Evolutionary conservation across 805 yeast species (phyloP).

Genomic region (Candida vaughaniae): DNA sequence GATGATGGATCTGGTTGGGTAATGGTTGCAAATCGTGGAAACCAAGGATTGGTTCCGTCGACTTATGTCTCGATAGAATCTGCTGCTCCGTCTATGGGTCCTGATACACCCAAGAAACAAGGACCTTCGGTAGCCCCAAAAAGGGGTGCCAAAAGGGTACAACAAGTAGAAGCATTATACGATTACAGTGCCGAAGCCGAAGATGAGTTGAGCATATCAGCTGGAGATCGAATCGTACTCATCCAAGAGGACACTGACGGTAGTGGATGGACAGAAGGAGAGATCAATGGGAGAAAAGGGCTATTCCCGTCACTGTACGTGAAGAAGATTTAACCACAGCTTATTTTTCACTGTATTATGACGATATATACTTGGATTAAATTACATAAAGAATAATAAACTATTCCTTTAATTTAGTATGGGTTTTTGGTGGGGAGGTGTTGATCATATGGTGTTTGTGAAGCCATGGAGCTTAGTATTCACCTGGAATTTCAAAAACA

Average conservation of each 20-base stretch:
- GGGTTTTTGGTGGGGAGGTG: constrained; percentile 3
- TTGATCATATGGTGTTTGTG: not conserved
- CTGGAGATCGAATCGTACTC: constrained; percentile 73
- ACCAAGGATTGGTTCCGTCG: constrained; percentile 81
- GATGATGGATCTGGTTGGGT: constrained; percentile 98
- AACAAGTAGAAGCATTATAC: constrained; percentile 67
- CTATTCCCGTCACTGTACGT: constrained; percentile 73
- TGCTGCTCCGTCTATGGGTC: not conserved
- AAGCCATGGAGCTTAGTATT: constrained; percentile 14
- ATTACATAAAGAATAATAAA: constrained; percentile 11
- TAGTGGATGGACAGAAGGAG: constrained; percentile 97
- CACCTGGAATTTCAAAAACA: constrained; percentile 84
- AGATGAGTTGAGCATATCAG: constrained; percentile 70
- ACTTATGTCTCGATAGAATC: constrained; percentile 57
- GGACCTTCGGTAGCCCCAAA: constrained; percentile 84
- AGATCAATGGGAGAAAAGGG: constrained; percentile 40
- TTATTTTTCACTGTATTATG: constrained; percentile 14
- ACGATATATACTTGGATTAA: constrained; percentile 13
- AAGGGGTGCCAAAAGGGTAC: constrained; percentile 64
- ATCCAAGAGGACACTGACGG: constrained; percentile 57
- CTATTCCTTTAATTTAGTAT: constrained; percentile 25
- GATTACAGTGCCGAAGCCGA: constrained; percentile 76
- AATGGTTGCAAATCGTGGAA: constrained; percentile 46
- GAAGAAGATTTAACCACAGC: constrained; percentile 32
- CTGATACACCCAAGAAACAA: constrained; percentile 34